Percentiles rank a stretch among this genome's conserved stretches.
phyloP scores from a whole-genome alignment of 192 early-diverging fungal genomes.

The Podochytrium sp. region DNA sequence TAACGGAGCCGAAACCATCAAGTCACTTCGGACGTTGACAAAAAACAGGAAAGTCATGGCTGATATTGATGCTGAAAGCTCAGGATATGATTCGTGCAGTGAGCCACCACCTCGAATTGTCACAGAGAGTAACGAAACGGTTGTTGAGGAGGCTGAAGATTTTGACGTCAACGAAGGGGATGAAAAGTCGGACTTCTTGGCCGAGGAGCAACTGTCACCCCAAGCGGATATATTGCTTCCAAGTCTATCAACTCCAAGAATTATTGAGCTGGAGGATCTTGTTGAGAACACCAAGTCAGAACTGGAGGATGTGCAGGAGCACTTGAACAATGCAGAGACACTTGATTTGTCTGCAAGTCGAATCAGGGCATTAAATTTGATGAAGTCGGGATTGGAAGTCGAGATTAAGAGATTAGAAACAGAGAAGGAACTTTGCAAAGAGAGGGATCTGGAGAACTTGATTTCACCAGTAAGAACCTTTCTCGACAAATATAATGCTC shows the following conservation, averaged over 20 bases:
- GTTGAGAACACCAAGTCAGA: constrained; percentile 12
- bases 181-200: neutral
- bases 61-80: neutral
- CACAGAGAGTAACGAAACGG: neutral
- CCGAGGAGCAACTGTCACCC: constrained; percentile 12
- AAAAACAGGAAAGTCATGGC: constrained; percentile 8
- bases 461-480: constrained; percentile 39
- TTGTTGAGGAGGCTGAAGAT: neutral
- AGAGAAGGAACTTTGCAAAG: constrained; percentile 35
- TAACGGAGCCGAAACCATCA: constrained; percentile 13
- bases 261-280: constrained; percentile 25
- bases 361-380: constrained; percentile 36
- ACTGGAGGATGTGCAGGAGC: constrained; percentile 13
- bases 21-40: neutral
- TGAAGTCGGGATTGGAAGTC: constrained; percentile 29
- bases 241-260: constrained; percentile 10
- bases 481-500: neutral
- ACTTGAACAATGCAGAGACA: constrained; percentile 19
- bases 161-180: neutral
- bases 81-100: neutral
- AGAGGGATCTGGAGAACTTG: constrained; percentile 33
- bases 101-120: neutral
- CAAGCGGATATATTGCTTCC: constrained; percentile 17
- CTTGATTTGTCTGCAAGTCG: constrained; percentile 1
- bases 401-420: constrained; percentile 25